A percentile compares a stretch with the other conserved stretches of the same genome.
Evolutionary conservation across 768 basidiomycete genomes (phyloP).

Genomic region (Macrolepiota albuminosa): DNA sequence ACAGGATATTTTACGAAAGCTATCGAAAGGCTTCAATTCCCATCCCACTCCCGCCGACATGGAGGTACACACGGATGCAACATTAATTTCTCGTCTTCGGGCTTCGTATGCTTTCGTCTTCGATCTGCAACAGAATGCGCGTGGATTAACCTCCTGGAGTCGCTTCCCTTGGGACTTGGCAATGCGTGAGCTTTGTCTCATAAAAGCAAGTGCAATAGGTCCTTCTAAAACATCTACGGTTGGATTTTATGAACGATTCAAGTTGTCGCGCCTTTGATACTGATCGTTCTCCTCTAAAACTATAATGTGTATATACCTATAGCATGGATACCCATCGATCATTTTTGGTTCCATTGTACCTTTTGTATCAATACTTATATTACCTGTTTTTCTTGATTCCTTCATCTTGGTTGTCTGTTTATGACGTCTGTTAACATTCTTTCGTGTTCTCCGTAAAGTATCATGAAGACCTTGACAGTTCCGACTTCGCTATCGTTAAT

Average conservation of each 20-base stretch:
- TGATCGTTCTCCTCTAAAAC: background rate
- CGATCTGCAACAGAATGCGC: constrained; percentile 21
- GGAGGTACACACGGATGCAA: constrained; percentile 23
- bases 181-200: constrained; percentile 41
- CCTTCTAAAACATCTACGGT: constrained; percentile 32
- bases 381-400: background rate
- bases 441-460: background rate
- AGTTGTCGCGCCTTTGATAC: constrained; percentile 15
- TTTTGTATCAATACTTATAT: background rate
- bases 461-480: background rate
- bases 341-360: background rate
- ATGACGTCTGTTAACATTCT: background rate
- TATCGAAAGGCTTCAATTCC: constrained; percentile 37
- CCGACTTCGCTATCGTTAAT: background rate
- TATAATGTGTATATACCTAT: background rate
- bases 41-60: constrained; percentile 23
- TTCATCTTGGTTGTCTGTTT: background rate
- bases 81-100: constrained; percentile 29
- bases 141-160: constrained; percentile 16
- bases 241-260: constrained; percentile 39
- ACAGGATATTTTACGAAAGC: constrained; percentile 40
- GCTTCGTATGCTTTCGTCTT: constrained; percentile 48
- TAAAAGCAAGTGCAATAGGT: constrained; percentile 42
- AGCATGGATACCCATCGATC: background rate
- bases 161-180: constrained; percentile 52